A percentile compares a stretch with the other conserved stretches of the same genome.
These are phyloP conservation scores for Apiotrichum porosum DNA, from an alignment of 1,284 basidiomycete genomes.

Conservation along the genomic window DNA sequence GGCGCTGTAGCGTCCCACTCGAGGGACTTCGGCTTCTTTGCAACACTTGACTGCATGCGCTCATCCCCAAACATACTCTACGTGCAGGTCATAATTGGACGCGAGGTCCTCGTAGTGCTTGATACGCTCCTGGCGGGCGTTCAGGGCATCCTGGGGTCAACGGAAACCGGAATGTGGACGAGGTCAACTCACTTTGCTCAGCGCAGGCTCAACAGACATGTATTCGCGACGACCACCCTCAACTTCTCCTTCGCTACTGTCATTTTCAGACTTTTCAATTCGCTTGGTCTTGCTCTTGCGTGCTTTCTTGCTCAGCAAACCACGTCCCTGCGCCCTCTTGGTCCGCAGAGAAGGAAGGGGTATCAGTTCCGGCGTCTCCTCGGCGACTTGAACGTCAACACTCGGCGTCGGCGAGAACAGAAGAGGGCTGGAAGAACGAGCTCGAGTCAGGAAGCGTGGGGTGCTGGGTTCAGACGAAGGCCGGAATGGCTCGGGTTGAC, in stretches of 20 bases:
- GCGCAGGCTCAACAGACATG: no score
- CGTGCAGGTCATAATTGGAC: conserved; percentile 4
- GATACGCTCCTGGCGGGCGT: conserved; percentile 7
- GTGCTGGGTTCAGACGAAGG: background rate
- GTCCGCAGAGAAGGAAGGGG: no score
- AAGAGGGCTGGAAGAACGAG: background rate
- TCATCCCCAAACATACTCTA: conserved; percentile 5
- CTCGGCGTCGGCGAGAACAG: background rate
- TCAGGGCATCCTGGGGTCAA: background rate
- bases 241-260: background rate
- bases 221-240: no score
- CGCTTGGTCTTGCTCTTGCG: background rate
- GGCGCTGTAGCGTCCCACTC: no score
- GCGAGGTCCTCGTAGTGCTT: conserved; percentile 12
- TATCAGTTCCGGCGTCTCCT: no score
- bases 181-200: background rate
- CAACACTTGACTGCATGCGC: no score
- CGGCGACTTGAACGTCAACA: background rate
- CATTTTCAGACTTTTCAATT: background rate
- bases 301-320: background rate
- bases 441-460: no score
- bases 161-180: background rate
- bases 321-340: no score
- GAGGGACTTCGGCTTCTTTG: no score
- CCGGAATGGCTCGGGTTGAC: background rate